Percentiles rank a stretch among this genome's conserved stretches.
phyloP scores from a whole-genome alignment of 495 filamentous ascomycete species.

The Penicillium manginii region DNA sequence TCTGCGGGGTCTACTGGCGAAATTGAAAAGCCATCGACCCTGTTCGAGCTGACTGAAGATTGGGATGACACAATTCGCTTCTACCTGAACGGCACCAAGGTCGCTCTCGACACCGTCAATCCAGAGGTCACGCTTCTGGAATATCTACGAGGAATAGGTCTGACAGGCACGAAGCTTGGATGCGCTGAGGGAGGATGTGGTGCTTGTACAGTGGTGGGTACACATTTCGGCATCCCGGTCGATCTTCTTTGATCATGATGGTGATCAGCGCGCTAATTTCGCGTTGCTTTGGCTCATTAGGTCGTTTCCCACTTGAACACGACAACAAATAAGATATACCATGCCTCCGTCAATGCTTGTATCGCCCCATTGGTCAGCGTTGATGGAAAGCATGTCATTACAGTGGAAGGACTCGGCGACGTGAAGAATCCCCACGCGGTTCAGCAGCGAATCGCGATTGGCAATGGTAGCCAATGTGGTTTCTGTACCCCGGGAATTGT shows the following conservation, averaged over 20 bases:
- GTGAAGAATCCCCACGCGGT: conserved; percentile 84
- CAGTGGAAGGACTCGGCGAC: conserved; percentile 95
- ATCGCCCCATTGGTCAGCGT: conserved; percentile 89
- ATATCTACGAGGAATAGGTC: conserved; percentile 85
- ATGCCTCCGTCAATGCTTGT: conserved; percentile 93
- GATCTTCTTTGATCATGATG: neutral
- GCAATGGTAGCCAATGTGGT: conserved; percentile 66
- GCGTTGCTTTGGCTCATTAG: conserved; percentile 30
- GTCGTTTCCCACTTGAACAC: conserved; percentile 90
- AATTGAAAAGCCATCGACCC: conserved; percentile 41
- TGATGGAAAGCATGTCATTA: conserved; percentile 98
- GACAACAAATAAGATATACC: conserved; percentile 86
- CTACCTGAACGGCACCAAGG: conserved; percentile 94
- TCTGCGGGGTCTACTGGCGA: conserved; percentile 58
- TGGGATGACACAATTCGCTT: conserved; percentile 78
- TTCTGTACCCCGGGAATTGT: conserved; percentile 99
- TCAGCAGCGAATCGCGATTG: conserved; percentile 83
- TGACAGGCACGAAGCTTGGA: conserved; percentile 75
- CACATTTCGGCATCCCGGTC: neutral
- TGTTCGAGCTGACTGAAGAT: conserved; percentile 60
- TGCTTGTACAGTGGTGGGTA: conserved; percentile 88
- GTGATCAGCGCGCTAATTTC: neutral
- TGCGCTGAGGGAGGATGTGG: conserved; percentile 97
- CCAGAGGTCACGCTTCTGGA: conserved; percentile 93
- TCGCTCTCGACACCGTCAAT: conserved; percentile 79